Conservation (phyloP, 352 stramenopile species). For the Sclerospora graminicola region DNA sequence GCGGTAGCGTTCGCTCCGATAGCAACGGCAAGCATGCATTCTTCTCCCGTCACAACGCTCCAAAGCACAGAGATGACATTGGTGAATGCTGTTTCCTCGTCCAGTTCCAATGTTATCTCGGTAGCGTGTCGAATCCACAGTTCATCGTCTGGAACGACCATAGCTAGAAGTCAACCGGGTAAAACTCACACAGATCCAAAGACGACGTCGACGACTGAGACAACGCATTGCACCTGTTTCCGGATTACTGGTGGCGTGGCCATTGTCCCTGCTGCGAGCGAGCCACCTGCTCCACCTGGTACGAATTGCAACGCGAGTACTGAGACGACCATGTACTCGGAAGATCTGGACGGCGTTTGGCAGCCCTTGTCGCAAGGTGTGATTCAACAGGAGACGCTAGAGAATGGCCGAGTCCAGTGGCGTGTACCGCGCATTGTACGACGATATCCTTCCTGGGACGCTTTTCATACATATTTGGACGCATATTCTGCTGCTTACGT, state of each 20-base stretch:
- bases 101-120: slow-evolving; percentile 17
- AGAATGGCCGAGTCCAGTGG: slow-evolving; percentile 5
- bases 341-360: slow-evolving; percentile 25
- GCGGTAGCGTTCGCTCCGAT: slow-evolving; percentile 9
- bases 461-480: slow-evolving; percentile 50
- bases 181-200: neutral
- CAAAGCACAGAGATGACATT: slow-evolving; percentile 14
- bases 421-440: neutral
- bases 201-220: neutral
- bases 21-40: slow-evolving; percentile 4
- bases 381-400: slow-evolving; percentile 16
- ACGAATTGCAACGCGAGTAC: slow-evolving; percentile 15
- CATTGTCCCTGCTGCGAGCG: slow-evolving; percentile 21
- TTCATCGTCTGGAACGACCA: slow-evolving; percentile 4
- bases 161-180: too few relatives aligned
- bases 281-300: slow-evolving; percentile 1
- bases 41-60: slow-evolving; percentile 10
- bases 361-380: slow-evolving; percentile 13
- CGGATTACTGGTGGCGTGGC: slow-evolving; percentile 14
- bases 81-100: neutral
- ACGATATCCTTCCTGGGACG: slow-evolving; percentile 38
- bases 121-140: slow-evolving; percentile 21
- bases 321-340: slow-evolving; percentile 11
- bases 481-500: slow-evolving; percentile 55
- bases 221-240: slow-evolving; percentile 27